phyloP scores from a whole-genome alignment of 352 stramenopile genomes.

The Blastocystis sp. region DNA sequence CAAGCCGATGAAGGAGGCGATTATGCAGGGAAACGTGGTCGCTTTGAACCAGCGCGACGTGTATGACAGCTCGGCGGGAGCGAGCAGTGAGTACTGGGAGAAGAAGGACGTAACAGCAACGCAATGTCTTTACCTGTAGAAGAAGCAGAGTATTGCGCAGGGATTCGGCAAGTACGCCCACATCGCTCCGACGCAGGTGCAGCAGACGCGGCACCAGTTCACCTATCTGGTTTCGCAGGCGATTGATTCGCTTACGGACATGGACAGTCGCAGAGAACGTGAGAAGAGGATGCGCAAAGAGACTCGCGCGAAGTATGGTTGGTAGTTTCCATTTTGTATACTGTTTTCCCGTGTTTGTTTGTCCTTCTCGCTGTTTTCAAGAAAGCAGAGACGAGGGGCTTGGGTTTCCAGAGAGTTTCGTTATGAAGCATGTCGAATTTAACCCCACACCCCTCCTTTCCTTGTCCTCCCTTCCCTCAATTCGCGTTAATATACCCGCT shows the following conservation, averaged over 20 bases:
- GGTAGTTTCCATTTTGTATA: slow-evolving; percentile 59
- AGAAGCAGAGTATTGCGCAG: slow-evolving; percentile 9
- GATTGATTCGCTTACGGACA: slow-evolving; percentile 41
- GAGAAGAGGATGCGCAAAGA: slow-evolving; percentile 15
- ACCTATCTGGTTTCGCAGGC: slow-evolving; percentile 34
- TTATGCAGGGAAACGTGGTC: slow-evolving; percentile 25
- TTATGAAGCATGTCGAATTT: background rate
- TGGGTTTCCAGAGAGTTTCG: background rate
- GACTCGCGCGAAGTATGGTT: slow-evolving; percentile 57
- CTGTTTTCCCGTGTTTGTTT: slow-evolving; percentile 11
- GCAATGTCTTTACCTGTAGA: slow-evolving; percentile 8
- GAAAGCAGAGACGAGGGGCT: background rate
- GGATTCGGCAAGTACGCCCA: slow-evolving; percentile 66
- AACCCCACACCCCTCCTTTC: background rate
- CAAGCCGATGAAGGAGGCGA: slow-evolving; percentile 33
- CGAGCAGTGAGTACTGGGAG: slow-evolving; percentile 53
- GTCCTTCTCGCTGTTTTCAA: too few relatives aligned
- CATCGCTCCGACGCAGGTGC: slow-evolving; percentile 52
- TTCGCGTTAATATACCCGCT: slow-evolving; percentile 63
- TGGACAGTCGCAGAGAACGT: slow-evolving; percentile 44
- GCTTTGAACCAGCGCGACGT: slow-evolving; percentile 43
- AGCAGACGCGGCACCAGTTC: slow-evolving; percentile 64
- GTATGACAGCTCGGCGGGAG: slow-evolving; percentile 12
- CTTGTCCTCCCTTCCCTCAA: background rate
- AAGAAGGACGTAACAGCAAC: background rate